Percentiles rank a stretch among this genome's conserved stretches.
Evolutionary conservation across 331 rosid species (phyloP).

Genomic region (Pyrus hybrid): DNA sequence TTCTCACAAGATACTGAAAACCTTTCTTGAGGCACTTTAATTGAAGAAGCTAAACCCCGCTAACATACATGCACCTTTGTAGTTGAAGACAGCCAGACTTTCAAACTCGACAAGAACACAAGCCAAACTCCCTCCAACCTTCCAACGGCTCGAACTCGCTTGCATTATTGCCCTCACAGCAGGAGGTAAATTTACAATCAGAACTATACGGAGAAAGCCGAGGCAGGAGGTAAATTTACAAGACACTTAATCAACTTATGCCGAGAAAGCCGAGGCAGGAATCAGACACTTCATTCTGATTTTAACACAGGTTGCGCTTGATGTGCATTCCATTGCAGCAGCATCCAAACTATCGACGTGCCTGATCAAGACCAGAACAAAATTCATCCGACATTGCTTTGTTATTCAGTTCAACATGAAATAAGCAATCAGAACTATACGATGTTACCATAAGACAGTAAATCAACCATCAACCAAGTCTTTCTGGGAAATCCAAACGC

Average conservation of each 20-base stretch:
- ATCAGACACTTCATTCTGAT: conserved; percentile 10
- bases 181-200: not conserved
- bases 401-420: not conserved
- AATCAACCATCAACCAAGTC: not conserved
- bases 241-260: not conserved
- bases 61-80: too few species aligned
- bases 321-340: conserved; percentile 75
- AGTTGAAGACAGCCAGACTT: not conserved
- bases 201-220: not conserved
- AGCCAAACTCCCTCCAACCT: not conserved
- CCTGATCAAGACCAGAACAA: conserved; percentile 36
- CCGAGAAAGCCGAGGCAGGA: not conserved
- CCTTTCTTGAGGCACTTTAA: not conserved
- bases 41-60: too few species aligned
- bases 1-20: not conserved
- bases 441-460: not conserved
- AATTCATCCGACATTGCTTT: not conserved
- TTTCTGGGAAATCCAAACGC: not conserved
- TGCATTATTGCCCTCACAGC: not conserved
- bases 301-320: conserved; percentile 30
- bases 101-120: not conserved
- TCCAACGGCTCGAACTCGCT: not conserved
- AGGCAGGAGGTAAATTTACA: not conserved
- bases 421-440: not conserved
- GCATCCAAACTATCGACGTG: conserved; percentile 87